Evolutionary conservation across 2,329 filamentous ascomycete genomes (phyloP), one percentile per base, ranked within the genome.

Genomic region (Neoarthrinium moseri): DNA sequence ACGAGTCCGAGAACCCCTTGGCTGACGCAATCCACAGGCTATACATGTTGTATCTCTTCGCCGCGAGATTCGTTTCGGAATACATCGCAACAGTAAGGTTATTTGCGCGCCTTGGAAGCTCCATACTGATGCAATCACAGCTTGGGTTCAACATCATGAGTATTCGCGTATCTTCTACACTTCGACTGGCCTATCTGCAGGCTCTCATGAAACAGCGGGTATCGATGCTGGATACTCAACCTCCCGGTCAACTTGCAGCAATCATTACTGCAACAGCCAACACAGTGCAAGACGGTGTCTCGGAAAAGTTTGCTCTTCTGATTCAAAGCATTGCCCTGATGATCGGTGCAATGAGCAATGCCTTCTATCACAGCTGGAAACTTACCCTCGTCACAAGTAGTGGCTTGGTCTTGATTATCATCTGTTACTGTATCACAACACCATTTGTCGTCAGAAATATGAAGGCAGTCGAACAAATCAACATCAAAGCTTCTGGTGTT

Each of bases 1-100:
- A n/a, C n/a, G n/a, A n/a, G n/a, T n/a, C n/a, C n/a, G n/a, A n/a
- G n/a, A n/a, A n/a, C n/a, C n/a, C n/a, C n/a, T n/a, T n/a, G n/a
- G n/a, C n/a, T n/a, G n/a, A n/a, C n/a, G n/a, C n/a, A n/a, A n/a
- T n/a, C n/a, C 38, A 27, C 43, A 81, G 78, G 1, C 69, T 91
- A 1, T 88, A 83, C 61, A 83, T 90, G 58, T 75, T 90, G 36
- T 85, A 83, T 48, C 70, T 91, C 10, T 91, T 90, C 61, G 65
- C 89, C 29, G 85, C 71, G 7, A 82, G 85, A 36, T 82, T 87
- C 51, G 59, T 71, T 6, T 67, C 86, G 20, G 80, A 78, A 49
- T 89, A 87, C 53, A 67, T 84, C 47, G 74, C 77, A 47, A 79
- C 77, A 54, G 73, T 73, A 65, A 67, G 68, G 52, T 22, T 7